These are phyloP conservation scores for Alloteropsis angusta DNA, from an alignment of 202 grass and related monocot genomes.

Conservation along the genomic window DNA sequence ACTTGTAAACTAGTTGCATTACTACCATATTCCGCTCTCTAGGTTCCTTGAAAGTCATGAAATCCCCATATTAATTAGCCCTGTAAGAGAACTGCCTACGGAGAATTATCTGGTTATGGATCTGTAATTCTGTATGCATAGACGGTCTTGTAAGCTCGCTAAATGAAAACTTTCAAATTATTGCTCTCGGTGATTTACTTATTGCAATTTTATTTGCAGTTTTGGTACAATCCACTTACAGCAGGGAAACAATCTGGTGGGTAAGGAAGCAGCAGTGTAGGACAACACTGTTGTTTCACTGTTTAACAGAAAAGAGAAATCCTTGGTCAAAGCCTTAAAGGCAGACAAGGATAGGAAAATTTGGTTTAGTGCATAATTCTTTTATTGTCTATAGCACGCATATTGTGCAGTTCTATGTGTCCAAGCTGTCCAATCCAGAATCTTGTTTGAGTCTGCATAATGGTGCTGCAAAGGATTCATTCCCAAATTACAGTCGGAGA, in stretches of 20 bases:
- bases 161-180: background rate
- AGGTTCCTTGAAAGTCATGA: too few relatives aligned
- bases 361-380: background rate
- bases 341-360: background rate
- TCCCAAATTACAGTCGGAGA: background rate
- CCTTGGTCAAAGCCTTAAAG: background rate
- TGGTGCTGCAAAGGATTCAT: background rate
- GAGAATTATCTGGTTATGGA: background rate
- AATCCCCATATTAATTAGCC: background rate
- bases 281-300: background rate
- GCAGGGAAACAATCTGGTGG: background rate
- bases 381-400: background rate
- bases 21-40: too few relatives aligned
- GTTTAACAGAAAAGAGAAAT: background rate
- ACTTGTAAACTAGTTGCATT: too few relatives aligned
- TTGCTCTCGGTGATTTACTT: too few relatives aligned
- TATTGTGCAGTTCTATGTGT: background rate
- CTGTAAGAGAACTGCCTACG: background rate
- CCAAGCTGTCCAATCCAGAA: background rate
- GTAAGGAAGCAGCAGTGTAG: background rate
- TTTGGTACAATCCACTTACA: background rate
- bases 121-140: background rate
- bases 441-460: background rate
- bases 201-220: background rate
- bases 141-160: background rate